Percentiles rank a stretch among this genome's conserved stretches.
Evolutionary conservation across 2,329 filamentous ascomycete species (phyloP).

Genomic region (Cercospora sp.): DNA sequence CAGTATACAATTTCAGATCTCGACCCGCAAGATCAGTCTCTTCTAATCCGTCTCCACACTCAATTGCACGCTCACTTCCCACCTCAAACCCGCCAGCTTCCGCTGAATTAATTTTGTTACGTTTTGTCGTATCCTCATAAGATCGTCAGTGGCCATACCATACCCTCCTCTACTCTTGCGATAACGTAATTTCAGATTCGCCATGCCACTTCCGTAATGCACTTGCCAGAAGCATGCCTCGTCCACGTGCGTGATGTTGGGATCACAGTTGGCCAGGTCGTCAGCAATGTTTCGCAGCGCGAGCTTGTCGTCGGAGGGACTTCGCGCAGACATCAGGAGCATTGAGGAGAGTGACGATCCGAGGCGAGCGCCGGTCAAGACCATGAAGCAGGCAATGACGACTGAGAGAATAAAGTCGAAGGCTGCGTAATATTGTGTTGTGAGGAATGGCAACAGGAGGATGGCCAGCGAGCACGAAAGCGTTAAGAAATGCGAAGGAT

Average conservation of each 20-base stretch:
- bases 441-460: constrained; percentile 77
- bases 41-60: constrained; percentile 39
- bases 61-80: constrained; percentile 91
- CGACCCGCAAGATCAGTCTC: background rate
- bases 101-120: constrained; percentile 80
- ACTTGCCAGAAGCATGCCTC: constrained; percentile 98
- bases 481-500: constrained; percentile 93
- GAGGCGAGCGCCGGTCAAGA: constrained; percentile 77
- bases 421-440: constrained; percentile 76
- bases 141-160: constrained; percentile 51
- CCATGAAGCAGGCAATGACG: constrained; percentile 84
- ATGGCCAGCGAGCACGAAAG: constrained; percentile 81
- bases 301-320: constrained; percentile 38
- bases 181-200: constrained; percentile 81
- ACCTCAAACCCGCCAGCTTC: constrained; percentile 79
- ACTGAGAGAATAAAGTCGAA: constrained; percentile 81
- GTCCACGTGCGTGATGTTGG: constrained; percentile 73
- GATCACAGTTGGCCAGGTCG: constrained; percentile 76
- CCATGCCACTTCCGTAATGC: constrained; percentile 95
- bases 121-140: constrained; percentile 72
- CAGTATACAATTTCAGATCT: background rate
- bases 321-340: constrained; percentile 84
- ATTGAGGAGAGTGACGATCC: constrained; percentile 87
- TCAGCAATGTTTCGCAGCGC: constrained; percentile 73
- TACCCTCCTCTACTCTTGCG: constrained; percentile 62